Percentiles rank a stretch among this genome's conserved stretches.
Evolutionary conservation across 305 asterid genomes (phyloP).

Genomic region (Plantago coronopus): DNA sequence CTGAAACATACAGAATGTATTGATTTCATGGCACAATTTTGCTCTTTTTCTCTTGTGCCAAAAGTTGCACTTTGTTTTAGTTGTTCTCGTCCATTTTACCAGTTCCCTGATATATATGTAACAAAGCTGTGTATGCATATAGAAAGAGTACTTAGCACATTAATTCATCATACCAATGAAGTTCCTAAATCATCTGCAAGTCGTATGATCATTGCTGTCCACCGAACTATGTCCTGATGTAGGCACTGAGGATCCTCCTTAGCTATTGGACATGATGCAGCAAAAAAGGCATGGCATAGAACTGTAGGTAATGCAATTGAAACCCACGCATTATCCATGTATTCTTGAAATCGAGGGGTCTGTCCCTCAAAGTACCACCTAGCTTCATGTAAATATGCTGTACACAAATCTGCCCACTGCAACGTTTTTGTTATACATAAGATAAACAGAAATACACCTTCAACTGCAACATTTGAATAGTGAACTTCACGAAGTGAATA

Average conservation of each 20-base stretch:
- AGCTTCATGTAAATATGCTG: slow-evolving; percentile 38
- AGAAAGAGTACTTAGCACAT: background rate
- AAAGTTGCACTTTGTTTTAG: too few relatives aligned
- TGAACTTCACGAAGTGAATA: background rate
- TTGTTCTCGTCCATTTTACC: too few relatives aligned
- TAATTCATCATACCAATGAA: slow-evolving; percentile 28
- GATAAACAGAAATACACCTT: background rate
- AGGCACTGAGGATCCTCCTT: slow-evolving; percentile 29
- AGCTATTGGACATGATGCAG: slow-evolving; percentile 19
- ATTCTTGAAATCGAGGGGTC: slow-evolving; percentile 41
- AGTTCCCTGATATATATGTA: too few relatives aligned
- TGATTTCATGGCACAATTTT: too few relatives aligned
- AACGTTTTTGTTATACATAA: background rate
- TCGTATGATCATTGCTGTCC: slow-evolving; percentile 28
- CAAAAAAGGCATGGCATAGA: slow-evolving; percentile 25
- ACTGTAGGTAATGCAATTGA: slow-evolving; percentile 29
- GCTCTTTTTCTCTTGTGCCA: too few relatives aligned
- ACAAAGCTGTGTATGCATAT: too few relatives aligned
- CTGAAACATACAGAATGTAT: too few relatives aligned
- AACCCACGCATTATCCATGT: slow-evolving; percentile 34
- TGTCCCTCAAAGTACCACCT: slow-evolving; percentile 37
- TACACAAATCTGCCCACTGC: slow-evolving; percentile 43
- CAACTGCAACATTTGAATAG: background rate
- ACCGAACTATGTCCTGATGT: slow-evolving; percentile 24
- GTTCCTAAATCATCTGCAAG: slow-evolving; percentile 45